Conservation (phyloP, 345 rosid species). For the Salix koriyanagi region DNA sequence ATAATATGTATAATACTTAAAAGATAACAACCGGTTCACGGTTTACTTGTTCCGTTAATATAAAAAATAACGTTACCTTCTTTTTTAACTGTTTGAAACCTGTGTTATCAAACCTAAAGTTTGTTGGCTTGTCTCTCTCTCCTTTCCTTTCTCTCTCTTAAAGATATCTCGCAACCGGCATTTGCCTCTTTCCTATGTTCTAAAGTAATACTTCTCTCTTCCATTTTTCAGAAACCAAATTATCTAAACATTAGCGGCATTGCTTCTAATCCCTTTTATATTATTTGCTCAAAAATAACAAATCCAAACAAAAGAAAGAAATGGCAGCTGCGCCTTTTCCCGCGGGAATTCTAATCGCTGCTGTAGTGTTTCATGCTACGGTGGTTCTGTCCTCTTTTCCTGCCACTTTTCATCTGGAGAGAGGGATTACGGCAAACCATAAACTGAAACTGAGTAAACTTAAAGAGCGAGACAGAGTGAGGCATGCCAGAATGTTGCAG, state of each 20-base stretch:
- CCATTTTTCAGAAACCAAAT: not conserved
- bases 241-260: not conserved
- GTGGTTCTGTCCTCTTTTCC: slow-evolving; percentile 33
- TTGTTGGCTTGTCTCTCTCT: not conserved
- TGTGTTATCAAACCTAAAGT: not conserved
- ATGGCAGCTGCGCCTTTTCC: slow-evolving; percentile 13
- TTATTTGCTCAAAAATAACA: not conserved
- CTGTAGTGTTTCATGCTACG: slow-evolving; percentile 5
- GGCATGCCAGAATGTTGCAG: slow-evolving; percentile 85
- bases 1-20: no score
- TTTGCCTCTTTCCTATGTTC: not conserved
- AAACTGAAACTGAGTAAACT: slow-evolving; percentile 53
- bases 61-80: not conserved
- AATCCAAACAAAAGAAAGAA: not conserved
- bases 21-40: no score
- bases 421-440: slow-evolving; percentile 54
- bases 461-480: slow-evolving; percentile 53
- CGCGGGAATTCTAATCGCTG: slow-evolving; percentile 15
- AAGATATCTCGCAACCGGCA: not conserved
- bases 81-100: not conserved
- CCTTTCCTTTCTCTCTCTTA: not conserved
- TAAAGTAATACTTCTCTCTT: not conserved
- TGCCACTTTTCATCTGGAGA: slow-evolving; percentile 26
- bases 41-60: no score
- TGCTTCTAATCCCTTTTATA: not conserved